Percentiles rank a stretch among this genome's conserved stretches.
phyloP scores from a whole-genome alignment of 345 rosid species.

The Citrus reticulata region DNA sequence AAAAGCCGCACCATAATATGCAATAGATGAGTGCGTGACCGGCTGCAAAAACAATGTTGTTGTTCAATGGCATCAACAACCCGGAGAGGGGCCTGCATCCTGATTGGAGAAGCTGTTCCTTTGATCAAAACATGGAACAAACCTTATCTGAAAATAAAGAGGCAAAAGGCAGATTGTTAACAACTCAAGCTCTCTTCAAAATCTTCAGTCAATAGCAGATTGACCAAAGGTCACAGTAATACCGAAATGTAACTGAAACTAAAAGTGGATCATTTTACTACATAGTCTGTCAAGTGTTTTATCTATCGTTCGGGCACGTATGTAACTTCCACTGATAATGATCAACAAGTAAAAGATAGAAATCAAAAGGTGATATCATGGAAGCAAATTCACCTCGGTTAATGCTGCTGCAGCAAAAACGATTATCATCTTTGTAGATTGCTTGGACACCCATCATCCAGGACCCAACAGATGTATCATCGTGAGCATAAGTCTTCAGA shows the following conservation, averaged over 20 bases:
- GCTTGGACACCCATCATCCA: conserved; percentile 97
- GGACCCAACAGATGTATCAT: conserved; percentile 82
- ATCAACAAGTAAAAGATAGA: background rate
- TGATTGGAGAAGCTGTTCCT: conserved; percentile 4
- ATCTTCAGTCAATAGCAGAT: background rate
- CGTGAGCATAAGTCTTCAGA: conserved; percentile 79
- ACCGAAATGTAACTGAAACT: background rate
- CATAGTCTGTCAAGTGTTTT: background rate
- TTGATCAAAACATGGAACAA: conserved; percentile 53
- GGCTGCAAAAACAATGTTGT: background rate
- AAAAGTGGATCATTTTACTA: background rate
- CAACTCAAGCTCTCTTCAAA: background rate
- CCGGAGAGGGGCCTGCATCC: background rate
- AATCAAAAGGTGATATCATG: background rate
- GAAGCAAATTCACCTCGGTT: conserved; percentile 64
- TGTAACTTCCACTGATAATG: background rate
- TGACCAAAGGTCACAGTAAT: background rate
- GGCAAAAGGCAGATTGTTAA: conserved; percentile 1
- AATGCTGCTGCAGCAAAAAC: conserved; percentile 80
- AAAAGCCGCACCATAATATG: background rate
- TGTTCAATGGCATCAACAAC: background rate
- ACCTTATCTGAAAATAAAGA: conserved; percentile 55
- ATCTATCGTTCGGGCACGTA: background rate
- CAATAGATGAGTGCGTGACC: background rate
- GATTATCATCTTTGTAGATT: conserved; percentile 85